Base-by-base conservation (phyloP, 2,329 filamentous ascomycete species). In the Beauveria australis region DNA sequence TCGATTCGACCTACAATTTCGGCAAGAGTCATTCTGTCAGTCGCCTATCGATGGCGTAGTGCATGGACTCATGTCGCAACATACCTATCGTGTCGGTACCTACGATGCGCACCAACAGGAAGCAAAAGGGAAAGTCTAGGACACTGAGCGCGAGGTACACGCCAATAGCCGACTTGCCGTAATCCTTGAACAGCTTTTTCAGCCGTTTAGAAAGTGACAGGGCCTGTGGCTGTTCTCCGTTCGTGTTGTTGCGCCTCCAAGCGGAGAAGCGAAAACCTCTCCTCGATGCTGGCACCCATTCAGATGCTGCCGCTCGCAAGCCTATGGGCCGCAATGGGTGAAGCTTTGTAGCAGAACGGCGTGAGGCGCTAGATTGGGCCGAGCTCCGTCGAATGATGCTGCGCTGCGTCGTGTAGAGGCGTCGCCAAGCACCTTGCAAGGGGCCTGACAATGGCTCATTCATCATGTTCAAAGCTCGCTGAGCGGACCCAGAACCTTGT, bases 121-220 rank as follows among this genome's bases (percentile, higher is more conserved):
- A 99, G 76, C 93, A 97, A 71, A 97, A 90, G 0, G 94, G 94
- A 66, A 97, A 96, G 75, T 99, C 94, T 56, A 96, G 76, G 43
- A 89, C 88, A 47, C 89, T 92, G 59, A 99, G 76, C 1, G 80
- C 80, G 12, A 97, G 74, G 74, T 99, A 99, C 16, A 99, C 90
- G n/a, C 92, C 93, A 5, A 97, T 75, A 1, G 92, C 92, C 3
- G 89, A 83, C 91, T 92, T 97, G 46, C 94, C 94, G 73, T 99
- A 99, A 73, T 97, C 93, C 64, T 88, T 86, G 3, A 89, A 92
- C 51, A 99, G 82, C 71, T 90, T 91, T 74, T 88, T 92, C 71
- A 97, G 77, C 28, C 88, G 83, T 64, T 86, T 85, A 2, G 87
- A 87, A 47, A 94, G 73, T 8, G 86, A 83, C 14, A 77, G 74